Base-by-base conservation (phyloP, 306 rosid genomes). In the Quillaja saponaria region DNA sequence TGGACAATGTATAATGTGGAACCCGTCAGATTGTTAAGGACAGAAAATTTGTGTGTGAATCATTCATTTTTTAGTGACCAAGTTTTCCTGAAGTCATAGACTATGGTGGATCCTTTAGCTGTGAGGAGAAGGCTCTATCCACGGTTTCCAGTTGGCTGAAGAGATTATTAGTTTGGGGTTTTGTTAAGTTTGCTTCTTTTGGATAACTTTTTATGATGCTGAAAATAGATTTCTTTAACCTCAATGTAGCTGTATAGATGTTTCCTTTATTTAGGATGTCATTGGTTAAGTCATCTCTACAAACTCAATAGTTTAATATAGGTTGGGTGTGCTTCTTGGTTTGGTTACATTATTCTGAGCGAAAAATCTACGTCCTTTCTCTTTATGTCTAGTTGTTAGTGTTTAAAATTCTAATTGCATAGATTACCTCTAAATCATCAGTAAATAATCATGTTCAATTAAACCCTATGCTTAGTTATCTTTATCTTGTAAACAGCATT, bases 1-100 rank as follows among this genome's bases (percentile, higher is more conserved):
- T 1, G 3, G 15, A 47, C 49, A 51, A 34, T 58, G 18, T 63
- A 42, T 46, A 55, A 56, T 63, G 10, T 57, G 45, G 61, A 68
- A 75, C 47, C 49, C n/a, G 56, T 49, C 19, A 17, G 69, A 7
- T 12, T n/a, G 11, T 15, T 38, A 45, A 16, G 55, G 54, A 34
- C 16, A 11, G 2, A 41, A 28, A 35, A 62, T 19, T 17, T 55
- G 55, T 14, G 17, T 33, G 33, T 31, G 53, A 34, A 50, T 38
- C 12, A 19, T 55, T 14, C 39, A 20, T 39, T 49, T 53, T 15
- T 21, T 60, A 3, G 46, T 25, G 17, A 52, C 49, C 6, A 16
- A 0, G 31, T 21, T 17, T 13, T 5, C 7, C 12, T 14, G 14
- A 52, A 42, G 48, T 1, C 42, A 66, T 20, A 11, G 50, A 62